These are phyloP conservation scores for Tothia fuscella DNA, from an alignment of 2,329 filamentous ascomycete genomes.

Conservation along the genomic window DNA sequence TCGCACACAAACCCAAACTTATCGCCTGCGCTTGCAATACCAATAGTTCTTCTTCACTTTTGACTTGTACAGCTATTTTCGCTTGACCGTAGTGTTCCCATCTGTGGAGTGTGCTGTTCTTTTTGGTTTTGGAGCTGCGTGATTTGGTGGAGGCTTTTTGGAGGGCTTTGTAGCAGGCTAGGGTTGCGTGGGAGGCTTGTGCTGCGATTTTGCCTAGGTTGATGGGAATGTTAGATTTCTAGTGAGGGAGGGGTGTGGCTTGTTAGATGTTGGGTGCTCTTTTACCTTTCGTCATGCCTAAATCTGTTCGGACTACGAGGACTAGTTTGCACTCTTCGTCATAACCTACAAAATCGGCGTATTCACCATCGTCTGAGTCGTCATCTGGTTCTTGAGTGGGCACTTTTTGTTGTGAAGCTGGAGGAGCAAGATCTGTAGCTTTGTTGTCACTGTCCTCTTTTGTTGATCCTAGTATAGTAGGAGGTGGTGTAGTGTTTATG, in stretches of 20 bases:
- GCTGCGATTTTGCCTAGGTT: conserved; percentile 83
- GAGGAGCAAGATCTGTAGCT: too few relatives aligned
- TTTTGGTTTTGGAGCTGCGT: not conserved
- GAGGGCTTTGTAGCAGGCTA: conserved; percentile 90
- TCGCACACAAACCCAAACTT: conserved; percentile 72
- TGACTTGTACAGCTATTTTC: conserved; percentile 85
- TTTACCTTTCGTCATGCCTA: conserved; percentile 94
- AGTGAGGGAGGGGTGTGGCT: not conserved
- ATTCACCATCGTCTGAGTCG: conserved; percentile 33
- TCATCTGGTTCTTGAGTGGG: conserved; percentile 3
- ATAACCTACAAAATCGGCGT: conserved; percentile 28
- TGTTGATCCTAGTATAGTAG: too few relatives aligned
- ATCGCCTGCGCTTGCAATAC: conserved; percentile 69
- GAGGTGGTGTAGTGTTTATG: too few relatives aligned
- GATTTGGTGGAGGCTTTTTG: conserved; percentile 35
- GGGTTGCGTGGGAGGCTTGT: conserved; percentile 88
- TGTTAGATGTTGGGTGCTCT: not conserved
- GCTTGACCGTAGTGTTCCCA: conserved; percentile 85
- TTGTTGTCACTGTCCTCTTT: too few relatives aligned
- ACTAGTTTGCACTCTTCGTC: conserved; percentile 88
- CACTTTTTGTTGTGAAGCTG: conserved; percentile 1
- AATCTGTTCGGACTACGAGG: conserved; percentile 79
- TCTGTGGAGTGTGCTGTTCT: conserved; percentile 51
- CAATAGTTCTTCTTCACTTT: conserved; percentile 59
- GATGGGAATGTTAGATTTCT: not conserved